Conservation (phyloP, 192 early-diverging fungal genomes). For the Linnemannia hyalina region DNA sequence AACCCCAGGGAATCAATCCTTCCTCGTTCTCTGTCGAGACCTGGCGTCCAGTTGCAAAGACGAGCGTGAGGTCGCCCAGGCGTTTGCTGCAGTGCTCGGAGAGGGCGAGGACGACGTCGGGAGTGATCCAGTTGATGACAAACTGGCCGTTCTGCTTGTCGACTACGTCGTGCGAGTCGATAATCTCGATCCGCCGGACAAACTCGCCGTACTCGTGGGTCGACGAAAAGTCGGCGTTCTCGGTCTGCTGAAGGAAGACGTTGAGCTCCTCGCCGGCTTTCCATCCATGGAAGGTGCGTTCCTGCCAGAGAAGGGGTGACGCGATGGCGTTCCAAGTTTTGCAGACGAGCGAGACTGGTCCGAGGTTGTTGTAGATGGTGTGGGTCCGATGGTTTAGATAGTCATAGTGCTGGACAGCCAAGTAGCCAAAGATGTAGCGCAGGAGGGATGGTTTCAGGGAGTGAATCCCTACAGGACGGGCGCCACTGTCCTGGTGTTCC, state of each 20-base stretch:
- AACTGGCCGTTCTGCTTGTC: conserved; percentile 56
- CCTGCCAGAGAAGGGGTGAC: conserved; percentile 53
- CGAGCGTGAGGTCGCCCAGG: conserved; percentile 39
- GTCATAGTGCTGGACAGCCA: conserved; percentile 50
- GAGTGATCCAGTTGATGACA: conserved; percentile 57
- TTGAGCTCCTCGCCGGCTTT: conserved; percentile 56
- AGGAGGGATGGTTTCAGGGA: conserved; percentile 42
- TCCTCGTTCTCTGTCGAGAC: conserved; percentile 51
- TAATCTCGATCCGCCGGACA: conserved; percentile 53
- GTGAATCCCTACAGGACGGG: conserved; percentile 39
- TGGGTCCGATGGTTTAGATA: conserved; percentile 55
- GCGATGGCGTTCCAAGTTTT: conserved; percentile 51
- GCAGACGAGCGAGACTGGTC: conserved; percentile 44
- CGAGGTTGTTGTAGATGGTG: conserved; percentile 46
- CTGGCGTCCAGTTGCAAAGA: conserved; percentile 52
- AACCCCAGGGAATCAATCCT: conserved; percentile 47
- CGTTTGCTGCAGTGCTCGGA: conserved; percentile 53
- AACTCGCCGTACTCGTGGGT: conserved; percentile 57
- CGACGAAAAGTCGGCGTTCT: conserved; percentile 55
- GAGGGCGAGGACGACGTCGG: conserved; percentile 55
- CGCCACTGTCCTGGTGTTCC: not conserved
- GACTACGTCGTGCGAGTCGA: conserved; percentile 54
- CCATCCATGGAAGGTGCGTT: conserved; percentile 55
- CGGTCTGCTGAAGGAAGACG: conserved; percentile 43
- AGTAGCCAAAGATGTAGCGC: conserved; percentile 50